Percentiles rank a stretch among this genome's conserved stretches.
Conservation (phyloP, 2,329 filamentous ascomycete species). For the Mycogone perniciosa region DNA sequence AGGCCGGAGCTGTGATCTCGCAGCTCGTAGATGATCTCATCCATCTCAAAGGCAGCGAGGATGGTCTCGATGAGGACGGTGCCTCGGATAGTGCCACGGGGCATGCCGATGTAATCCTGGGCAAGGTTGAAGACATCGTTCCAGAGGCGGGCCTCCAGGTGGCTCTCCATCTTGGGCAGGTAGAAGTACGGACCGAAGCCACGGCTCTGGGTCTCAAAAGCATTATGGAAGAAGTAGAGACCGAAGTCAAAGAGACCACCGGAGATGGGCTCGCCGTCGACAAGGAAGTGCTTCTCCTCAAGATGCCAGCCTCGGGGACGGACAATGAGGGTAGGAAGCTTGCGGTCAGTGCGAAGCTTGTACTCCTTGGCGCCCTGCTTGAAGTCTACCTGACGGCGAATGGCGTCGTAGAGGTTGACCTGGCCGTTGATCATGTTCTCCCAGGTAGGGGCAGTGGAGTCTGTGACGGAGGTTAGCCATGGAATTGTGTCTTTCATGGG, state of each 20-base stretch:
- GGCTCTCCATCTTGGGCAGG: slow-evolving; percentile 95
- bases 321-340: slow-evolving; percentile 81
- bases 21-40: slow-evolving; percentile 99
- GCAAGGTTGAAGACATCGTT: slow-evolving; percentile 96
- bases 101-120: slow-evolving; percentile 88
- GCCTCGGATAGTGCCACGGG: slow-evolving; percentile 83
- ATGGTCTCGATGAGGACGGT: slow-evolving; percentile 98
- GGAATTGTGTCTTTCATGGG: too few species aligned
- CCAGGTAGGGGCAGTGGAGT: slow-evolving; percentile 94
- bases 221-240: slow-evolving; percentile 99
- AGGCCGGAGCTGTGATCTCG: slow-evolving; percentile 92
- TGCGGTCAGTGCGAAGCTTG: slow-evolving; percentile 88
- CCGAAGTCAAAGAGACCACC: slow-evolving; percentile 94
- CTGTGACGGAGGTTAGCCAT: slow-evolving; percentile 38
- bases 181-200: slow-evolving; percentile 96
- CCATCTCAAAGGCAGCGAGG: slow-evolving; percentile 97
- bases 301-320: slow-evolving; percentile 96
- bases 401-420: slow-evolving; percentile 94
- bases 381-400: slow-evolving; percentile 91
- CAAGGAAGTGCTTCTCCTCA: slow-evolving; percentile 95
- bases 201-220: slow-evolving; percentile 74
- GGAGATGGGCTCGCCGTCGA: slow-evolving; percentile 92
- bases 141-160: slow-evolving; percentile 95
- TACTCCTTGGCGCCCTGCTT: slow-evolving; percentile 94
- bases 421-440: slow-evolving; percentile 99